These are phyloP conservation scores for Erythrobasidium yunnanense DNA, from an alignment of 768 basidiomycete genomes.

Conservation along the genomic window DNA sequence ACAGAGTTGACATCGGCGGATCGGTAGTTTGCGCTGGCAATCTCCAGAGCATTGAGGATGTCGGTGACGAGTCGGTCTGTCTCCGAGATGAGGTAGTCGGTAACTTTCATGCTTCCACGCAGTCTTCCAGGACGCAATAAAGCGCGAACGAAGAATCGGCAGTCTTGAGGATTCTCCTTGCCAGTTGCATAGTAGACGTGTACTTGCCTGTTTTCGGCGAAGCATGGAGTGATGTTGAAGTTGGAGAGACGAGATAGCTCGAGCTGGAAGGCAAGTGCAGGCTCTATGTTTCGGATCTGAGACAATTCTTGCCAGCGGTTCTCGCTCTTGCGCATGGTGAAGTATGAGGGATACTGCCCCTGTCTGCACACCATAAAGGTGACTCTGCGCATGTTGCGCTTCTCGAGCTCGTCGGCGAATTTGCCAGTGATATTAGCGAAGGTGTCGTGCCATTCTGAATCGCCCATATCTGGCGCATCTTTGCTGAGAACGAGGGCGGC, in stretches of 20 bases:
- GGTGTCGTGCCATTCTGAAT: conserved; percentile 64
- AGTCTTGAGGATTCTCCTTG: conserved; percentile 92
- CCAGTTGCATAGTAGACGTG: conserved; percentile 96
- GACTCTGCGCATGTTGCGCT: conserved; percentile 78
- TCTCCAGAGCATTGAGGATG: conserved; percentile 86
- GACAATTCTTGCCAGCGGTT: conserved; percentile 78
- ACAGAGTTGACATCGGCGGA: conserved; percentile 97
- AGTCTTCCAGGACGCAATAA: conserved; percentile 90
- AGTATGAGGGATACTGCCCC: conserved; percentile 86
- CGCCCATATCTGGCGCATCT: conserved; percentile 54
- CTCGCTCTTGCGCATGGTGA: conserved; percentile 67
- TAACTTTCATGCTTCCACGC: conserved; percentile 78
- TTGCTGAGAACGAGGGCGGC: conserved; percentile 75
- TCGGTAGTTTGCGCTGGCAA: conserved; percentile 76
- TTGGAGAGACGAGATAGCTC: conserved; percentile 92
- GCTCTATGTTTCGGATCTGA: conserved; percentile 95
- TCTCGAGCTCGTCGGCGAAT: conserved; percentile 52
- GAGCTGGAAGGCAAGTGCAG: conserved; percentile 92
- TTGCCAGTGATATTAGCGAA: conserved; percentile 64
- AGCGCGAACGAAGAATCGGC: conserved; percentile 93
- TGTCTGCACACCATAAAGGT: conserved; percentile 84
- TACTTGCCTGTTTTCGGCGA: conserved; percentile 92
- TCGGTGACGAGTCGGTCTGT: conserved; percentile 90
- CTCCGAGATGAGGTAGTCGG: conserved; percentile 97
- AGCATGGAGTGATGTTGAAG: conserved; percentile 91